Evolutionary conservation across 257 asterid genomes (phyloP).

Genomic region (Craterostigma plantagineum): DNA sequence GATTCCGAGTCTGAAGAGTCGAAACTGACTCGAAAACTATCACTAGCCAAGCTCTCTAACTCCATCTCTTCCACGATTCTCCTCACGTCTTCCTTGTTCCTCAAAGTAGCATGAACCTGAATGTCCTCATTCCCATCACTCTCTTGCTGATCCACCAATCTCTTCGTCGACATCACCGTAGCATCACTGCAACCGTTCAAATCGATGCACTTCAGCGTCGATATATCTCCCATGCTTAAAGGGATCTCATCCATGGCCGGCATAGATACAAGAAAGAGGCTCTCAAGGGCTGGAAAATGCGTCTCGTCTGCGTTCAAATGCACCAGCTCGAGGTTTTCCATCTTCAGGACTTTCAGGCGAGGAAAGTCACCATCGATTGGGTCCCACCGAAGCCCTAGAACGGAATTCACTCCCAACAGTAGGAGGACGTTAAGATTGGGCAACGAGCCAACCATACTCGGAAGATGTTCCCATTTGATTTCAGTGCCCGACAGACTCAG

Average conservation of each 20-base stretch:
- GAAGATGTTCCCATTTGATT: not conserved
- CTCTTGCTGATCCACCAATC: not conserved
- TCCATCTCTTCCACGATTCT: too few species aligned
- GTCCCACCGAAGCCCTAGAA: not conserved
- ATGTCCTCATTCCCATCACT: not conserved
- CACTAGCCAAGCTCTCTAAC: too few species aligned
- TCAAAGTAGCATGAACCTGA: not conserved
- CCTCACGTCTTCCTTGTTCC: too few species aligned
- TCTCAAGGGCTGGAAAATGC: not conserved
- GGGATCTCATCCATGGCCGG: not conserved
- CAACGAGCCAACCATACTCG: not conserved
- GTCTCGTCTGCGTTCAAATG: not conserved
- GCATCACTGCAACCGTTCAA: not conserved
- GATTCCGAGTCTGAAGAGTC: too few species aligned
- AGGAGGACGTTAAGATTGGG: constrained; percentile 4
- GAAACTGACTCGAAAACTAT: too few species aligned
- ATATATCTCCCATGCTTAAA: not conserved
- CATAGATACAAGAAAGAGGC: not conserved
- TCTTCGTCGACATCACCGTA: not conserved
- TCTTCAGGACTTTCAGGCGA: not conserved
- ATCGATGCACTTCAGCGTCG: constrained; percentile 1
- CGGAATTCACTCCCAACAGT: not conserved
- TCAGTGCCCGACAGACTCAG: not conserved
- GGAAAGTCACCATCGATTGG: constrained; percentile 1
- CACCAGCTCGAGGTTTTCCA: not conserved